Conservation (phyloP, 2,329 filamentous ascomycete genomes). For the Monilinia fructigena region DNA sequence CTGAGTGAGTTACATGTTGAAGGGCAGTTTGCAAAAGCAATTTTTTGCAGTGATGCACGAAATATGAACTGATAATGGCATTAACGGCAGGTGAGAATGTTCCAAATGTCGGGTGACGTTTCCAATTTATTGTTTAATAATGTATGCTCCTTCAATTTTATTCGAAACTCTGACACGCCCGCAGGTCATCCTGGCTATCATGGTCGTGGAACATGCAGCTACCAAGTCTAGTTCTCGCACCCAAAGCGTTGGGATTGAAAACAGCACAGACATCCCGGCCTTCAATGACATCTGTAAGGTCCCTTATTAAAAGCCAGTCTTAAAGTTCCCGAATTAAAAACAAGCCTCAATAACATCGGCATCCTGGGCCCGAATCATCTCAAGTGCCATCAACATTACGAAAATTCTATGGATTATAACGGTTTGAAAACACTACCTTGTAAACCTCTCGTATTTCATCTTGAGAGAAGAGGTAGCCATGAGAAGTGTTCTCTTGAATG, state of each 20-base stretch:
- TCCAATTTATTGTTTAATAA: too few relatives aligned
- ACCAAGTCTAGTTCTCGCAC: background rate
- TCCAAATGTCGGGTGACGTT: too few relatives aligned
- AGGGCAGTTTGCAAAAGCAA: too few relatives aligned
- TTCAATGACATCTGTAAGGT: background rate
- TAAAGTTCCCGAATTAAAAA: background rate
- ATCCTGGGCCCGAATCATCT: background rate
- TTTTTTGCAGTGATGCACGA: background rate
- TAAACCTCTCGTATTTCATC: background rate
- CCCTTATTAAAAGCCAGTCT: background rate
- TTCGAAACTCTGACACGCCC: background rate
- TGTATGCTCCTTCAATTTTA: background rate
- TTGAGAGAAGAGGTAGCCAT: background rate
- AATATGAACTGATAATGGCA: background rate
- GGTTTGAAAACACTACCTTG: too few relatives aligned
- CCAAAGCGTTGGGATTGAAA: background rate
- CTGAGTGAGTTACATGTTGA: background rate
- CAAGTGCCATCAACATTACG: too few relatives aligned
- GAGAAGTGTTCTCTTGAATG: background rate
- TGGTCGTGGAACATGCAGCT: background rate
- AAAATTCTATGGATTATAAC: too few relatives aligned
- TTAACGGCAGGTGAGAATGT: background rate
- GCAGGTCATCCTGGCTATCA: background rate
- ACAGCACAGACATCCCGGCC: rapidly evolving
- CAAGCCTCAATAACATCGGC: background rate